Base-by-base conservation (phyloP, 2,329 filamentous ascomycete species). In the Fusarium transvaalense region DNA sequence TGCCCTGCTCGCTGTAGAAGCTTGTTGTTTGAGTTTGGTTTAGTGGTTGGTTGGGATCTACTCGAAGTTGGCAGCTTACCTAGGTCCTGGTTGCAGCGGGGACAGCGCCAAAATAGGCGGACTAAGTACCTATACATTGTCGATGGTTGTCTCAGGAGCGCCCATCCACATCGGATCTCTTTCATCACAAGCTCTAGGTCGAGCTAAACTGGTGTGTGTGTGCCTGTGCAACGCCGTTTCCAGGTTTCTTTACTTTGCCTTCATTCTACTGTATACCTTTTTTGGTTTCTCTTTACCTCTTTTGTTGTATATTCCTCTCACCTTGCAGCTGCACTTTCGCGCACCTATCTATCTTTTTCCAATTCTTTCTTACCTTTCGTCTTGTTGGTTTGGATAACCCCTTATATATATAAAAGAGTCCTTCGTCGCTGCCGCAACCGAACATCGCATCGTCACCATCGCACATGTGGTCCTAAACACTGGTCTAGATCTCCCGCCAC, bases 381-480 rank as follows among this genome's bases (percentile, higher is more conserved):
- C 32, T 48, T n/a, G 12, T 45, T 32, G 34, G 48, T 25, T 58
- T 34, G 8, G n/a, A 27, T 21, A 50, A 25, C 53, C 58, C 59
- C 67, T 27, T 70, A 61, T 42, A 56, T 54, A 34, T 42, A 21
- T 54, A 34, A 38, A 21, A 57, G n/a, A 35, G 37, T 53, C 59
- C 64, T 57, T 63, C 65, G 65, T 70, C 71, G 61, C 68, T 68
- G 56, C 63, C 71, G 57, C 68, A 72, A 68, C 61, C 64, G 38
- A 50, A 35, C 50, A 27, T 41, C 47, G 29, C 50, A 27, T 41
- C 47, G 29, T 72, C 54, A 37, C 47, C 51, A 56, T 68, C 60
- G 57, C 71, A 72, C 71, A 74, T 74, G 71, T 72, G 67, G 69
- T 71, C 69, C 51, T 72, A 63, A 74, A 48, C 56, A 46, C 45